Evolutionary conservation across 176 grass and related monocot species (phyloP), one percentile per base, ranked within the genome.

Genomic region (Poa pratensis): DNA sequence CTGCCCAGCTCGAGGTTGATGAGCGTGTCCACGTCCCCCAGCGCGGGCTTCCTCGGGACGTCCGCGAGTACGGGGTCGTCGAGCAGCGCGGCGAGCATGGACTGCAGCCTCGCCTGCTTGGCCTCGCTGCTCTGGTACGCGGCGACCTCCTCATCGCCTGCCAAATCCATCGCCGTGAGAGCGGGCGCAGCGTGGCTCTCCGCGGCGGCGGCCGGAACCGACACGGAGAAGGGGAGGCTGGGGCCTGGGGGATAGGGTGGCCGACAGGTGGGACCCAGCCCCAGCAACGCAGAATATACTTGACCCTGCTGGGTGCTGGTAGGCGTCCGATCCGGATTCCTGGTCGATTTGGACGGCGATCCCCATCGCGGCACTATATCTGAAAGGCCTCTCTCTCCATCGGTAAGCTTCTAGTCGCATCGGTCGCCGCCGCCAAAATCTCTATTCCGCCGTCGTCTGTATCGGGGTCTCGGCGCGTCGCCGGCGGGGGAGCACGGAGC

Each of bases 1-100:
- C 93, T 95, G 35, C 91, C 96, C 22, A 98, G 87, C 87, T 98
- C 96, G 20, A 98, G 89, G 75, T 94, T 95, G 27, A 98, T 92
- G 45, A 98, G 80, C 6, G 85, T 94, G 87, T 98, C 96, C 6
- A 94, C 93, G 53, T 94, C 89, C 11, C 82, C 88, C 52, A 98
- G 89, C 3, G 87, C 89, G 17, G 92, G 93, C 59, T 87, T 91
- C 77, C 80, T 92, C 13, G 89, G 77, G 37, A 92, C 93, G 59
- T 98, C 91, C 2, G 68, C 77, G 3, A 95, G 81, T 75, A 98
- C 84, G 20, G 93, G 96, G 83, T 95, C 93, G 55, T 94, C 87
- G 40, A 98, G 86, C 51, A 98, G 96, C 52, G 83, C 85, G 13
- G 86, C 86, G 60, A 98, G 93, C 86, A 98, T 86, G 7, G 91